These are phyloP conservation scores for Backusella parvicylindrica DNA, from an alignment of 192 early-diverging fungal genomes.

Conservation along the genomic window DNA sequence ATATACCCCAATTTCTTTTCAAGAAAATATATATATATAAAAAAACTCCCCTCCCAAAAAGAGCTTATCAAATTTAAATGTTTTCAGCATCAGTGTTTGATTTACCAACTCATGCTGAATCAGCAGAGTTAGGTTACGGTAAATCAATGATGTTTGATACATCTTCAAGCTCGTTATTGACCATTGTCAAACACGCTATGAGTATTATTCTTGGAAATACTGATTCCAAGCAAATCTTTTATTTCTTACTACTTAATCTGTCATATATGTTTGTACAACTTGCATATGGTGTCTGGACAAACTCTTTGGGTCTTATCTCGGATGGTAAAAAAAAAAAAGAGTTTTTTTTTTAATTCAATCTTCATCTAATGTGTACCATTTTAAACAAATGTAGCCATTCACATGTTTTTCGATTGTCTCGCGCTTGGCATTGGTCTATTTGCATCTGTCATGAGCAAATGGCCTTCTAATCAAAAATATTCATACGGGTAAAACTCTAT, in stretches of 20 bases:
- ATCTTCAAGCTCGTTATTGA: constrained; percentile 5
- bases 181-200: constrained; percentile 29
- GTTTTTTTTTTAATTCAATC: background rate
- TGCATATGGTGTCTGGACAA: constrained; percentile 73
- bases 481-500: constrained; percentile 59
- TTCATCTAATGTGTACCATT: background rate
- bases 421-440: constrained; percentile 83
- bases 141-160: constrained; percentile 20
- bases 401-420: constrained; percentile 98
- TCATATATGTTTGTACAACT: constrained; percentile 92
- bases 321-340: constrained; percentile 77
- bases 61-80: background rate
- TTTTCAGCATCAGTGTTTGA: constrained; percentile 26
- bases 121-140: constrained; percentile 33
- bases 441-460: constrained; percentile 88
- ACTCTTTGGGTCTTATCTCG: constrained; percentile 87
- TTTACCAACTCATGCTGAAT: constrained; percentile 30
- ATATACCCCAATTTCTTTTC: background rate
- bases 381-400: constrained; percentile 61
- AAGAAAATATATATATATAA: background rate
- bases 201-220: constrained; percentile 59
- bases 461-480: constrained; percentile 79
- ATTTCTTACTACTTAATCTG: constrained; percentile 90
- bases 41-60: background rate
- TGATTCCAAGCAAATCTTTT: constrained; percentile 90